Percentiles rank a stretch among this genome's conserved stretches.
Conservation (phyloP, 371 early-diverging fungal genomes). For the Cokeromyces recurvatus region DNA sequence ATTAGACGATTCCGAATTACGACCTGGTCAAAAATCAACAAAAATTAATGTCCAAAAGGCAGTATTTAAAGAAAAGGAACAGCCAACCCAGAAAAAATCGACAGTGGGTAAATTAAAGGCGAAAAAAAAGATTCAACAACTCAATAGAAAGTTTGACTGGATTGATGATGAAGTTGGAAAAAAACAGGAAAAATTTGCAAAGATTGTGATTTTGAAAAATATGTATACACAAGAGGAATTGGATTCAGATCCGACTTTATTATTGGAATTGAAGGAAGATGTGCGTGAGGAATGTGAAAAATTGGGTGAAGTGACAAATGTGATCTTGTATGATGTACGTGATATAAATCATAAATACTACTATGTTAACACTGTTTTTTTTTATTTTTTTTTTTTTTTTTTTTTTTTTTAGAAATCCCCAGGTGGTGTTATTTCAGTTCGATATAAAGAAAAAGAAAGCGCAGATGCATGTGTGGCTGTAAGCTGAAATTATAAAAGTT, state of each 20-base stretch:
- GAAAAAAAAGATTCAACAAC: constrained; percentile 68
- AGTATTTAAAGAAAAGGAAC: constrained; percentile 61
- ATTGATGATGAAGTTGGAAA: constrained; percentile 73
- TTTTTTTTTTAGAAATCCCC: constrained; percentile 55
- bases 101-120: constrained; percentile 55
- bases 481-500: constrained; percentile 8
- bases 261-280: constrained; percentile 91
- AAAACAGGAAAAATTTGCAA: constrained; percentile 69
- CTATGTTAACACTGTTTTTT: too few relatives aligned
- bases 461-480: constrained; percentile 82
- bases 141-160: constrained; percentile 92
- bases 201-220: constrained; percentile 86
- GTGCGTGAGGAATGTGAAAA: constrained; percentile 91
- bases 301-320: constrained; percentile 89
- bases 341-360: neutral
- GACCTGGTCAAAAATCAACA: constrained; percentile 52
- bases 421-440: constrained; percentile 86
- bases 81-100: constrained; percentile 17
- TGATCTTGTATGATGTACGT: constrained; percentile 81
- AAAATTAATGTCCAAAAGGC: constrained; percentile 71
- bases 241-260: constrained; percentile 81
- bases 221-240: constrained; percentile 91
- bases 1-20: constrained; percentile 81
- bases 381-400: neutral
- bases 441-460: constrained; percentile 76